phyloP scores from a whole-genome alignment of 352 stramenopile species.

The Phytophthora brassicae region DNA sequence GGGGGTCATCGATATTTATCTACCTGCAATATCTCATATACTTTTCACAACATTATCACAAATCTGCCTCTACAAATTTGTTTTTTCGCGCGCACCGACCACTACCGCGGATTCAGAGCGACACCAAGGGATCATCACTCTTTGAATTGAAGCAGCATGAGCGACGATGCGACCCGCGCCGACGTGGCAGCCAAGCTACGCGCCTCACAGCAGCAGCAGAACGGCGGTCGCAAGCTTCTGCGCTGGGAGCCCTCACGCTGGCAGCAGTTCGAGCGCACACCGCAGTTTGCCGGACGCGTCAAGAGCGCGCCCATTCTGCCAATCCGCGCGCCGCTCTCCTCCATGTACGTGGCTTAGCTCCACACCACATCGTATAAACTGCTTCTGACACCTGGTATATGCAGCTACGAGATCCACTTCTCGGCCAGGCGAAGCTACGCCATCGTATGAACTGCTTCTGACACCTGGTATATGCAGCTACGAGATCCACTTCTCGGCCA shows the following conservation, averaged over 20 bases:
- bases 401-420: constrained; percentile 23
- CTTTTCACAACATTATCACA: neutral
- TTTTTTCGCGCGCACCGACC: constrained; percentile 13
- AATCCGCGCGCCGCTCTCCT: constrained; percentile 79
- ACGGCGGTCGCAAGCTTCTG: constrained; percentile 61
- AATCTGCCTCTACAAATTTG: neutral
- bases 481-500: constrained; percentile 75
- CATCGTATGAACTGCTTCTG: neutral
- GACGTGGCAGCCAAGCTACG: constrained; percentile 49
- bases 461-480: constrained; percentile 44
- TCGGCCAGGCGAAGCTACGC: constrained; percentile 55
- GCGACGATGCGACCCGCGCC: constrained; percentile 30
- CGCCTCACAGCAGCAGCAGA: constrained; percentile 17
- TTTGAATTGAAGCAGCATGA: constrained; percentile 26
- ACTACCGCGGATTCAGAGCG: constrained; percentile 7
- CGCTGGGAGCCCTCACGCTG: constrained; percentile 66
- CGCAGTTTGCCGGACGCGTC: constrained; percentile 51
- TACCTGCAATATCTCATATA: neutral
- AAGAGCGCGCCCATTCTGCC: constrained; percentile 63
- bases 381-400: neutral
- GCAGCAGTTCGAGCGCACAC: constrained; percentile 61
- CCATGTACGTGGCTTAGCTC: constrained; percentile 64
- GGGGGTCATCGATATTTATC: neutral
- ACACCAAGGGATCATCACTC: constrained; percentile 27
- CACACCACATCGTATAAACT: neutral